Evolutionary conservation across 441 rosid species (phyloP), one percentile per base, ranked within the genome.

Genomic region (Arabidopsis lyrata): DNA sequence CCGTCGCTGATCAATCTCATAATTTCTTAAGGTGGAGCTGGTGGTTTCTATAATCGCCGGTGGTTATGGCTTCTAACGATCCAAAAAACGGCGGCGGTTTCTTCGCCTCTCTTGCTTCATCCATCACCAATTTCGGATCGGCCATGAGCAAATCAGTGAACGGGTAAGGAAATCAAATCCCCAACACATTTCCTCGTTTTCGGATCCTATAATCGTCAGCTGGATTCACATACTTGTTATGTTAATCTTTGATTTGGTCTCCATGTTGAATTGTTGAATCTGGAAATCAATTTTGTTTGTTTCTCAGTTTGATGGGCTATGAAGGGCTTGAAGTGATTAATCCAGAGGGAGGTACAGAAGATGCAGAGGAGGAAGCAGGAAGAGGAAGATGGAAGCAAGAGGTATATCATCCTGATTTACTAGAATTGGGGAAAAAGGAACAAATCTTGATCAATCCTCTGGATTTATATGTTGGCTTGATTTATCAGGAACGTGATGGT

Each of bases 351-450:
- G 85, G 97, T 73, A 93, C 86, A 14, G 95, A 95, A 52, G 99
- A 95, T 72, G 97, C 95, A 49, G 98, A 86, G 55, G 97, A 93
- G 75, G 98, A 95, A 86, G 98, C 99, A 56, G 83, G 53, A 53
- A 88, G 49, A 81, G 99, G 99, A 76, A 87, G 98, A 83, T 95
- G 98, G 97, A 90, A 78, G 70, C 89, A 88, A 61, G 99, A 95
- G 93, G 97, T 95, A 78, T 24, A 5, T 22, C 50, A 18, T 62
- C 53, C 29, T 68, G 36, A 18, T 18, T 57, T 49, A 42, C 16
- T 39, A 13, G 18, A 14, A 31, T 31, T 31, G 16, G 20, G 8
- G 3, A 53, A 29, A 13, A 27, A 12, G 5, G 0, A 1, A 13
- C 2, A 6, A 3, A 53, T 1, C 4, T n/a, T 15, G 22, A 8